Evolutionary conservation across 2,329 filamentous ascomycete genomes (phyloP), one percentile per base, ranked within the genome.

Genomic region (Arthrocladium fulminans): DNA sequence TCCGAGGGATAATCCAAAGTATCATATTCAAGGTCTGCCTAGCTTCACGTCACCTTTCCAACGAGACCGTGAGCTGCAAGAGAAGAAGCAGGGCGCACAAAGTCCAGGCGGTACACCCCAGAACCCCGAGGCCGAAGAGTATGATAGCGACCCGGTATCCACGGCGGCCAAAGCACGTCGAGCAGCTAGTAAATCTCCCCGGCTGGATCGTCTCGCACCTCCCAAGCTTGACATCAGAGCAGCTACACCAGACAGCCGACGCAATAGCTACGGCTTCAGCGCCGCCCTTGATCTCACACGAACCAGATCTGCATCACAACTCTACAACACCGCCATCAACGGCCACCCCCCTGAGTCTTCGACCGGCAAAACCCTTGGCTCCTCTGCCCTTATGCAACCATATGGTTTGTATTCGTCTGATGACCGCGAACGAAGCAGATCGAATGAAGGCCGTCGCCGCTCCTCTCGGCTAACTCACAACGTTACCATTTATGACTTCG

Each of bases 401-500:
- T n/a, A n/a, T n/a, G n/a, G n/a, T n/a, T n/a, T n/a, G n/a, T n/a
- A 15, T 7, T 35, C 32, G 6, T 8, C 32, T 8, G 23, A 27
- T 19, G 30, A 44, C n/a, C 22, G 27, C 17, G 17, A 13, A n/a
- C 24, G 24, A 17, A 29, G 13, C n/a, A 25, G 9, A 15, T 44
- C 41, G 13, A 22, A 20, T 8, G 9, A 44, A 17, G 30, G 24
- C 12, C 23, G 17, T 27, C 32, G 19, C 35, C 24, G 8, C 20
- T 25, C 12, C 25, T 41, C 32, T 42, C 45, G 19, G 22, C 27
- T 8, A 22, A 19, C 34, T 22, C 39, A 17, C 69, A 13, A 61
- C 68, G 32, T 40, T 42, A 64, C 60, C 9, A 64, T 58, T 3
- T 47, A 15, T 17, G 90, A 96, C 57, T 76, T 94, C 46, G 84